phyloP scores from a whole-genome alignment of 176 grass and related monocot species.

The Aegilops speltoides region DNA sequence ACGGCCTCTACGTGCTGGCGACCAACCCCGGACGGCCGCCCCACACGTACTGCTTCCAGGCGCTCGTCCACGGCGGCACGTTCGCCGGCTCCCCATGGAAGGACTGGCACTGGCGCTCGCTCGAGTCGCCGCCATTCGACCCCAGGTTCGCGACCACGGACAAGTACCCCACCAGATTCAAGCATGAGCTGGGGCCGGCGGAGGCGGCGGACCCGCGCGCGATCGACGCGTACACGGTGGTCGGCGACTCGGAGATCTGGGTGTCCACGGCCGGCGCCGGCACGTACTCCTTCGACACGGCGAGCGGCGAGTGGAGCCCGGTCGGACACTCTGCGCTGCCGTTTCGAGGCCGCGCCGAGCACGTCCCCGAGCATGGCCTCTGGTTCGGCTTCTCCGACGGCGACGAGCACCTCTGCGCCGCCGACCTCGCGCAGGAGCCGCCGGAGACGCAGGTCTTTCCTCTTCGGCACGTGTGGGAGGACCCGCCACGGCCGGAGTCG shows the following conservation, averaged over 20 bases:
- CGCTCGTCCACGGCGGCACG: neutral
- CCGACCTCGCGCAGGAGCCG: neutral
- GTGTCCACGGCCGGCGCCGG: neutral
- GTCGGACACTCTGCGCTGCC: neutral
- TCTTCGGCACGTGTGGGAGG: neutral
- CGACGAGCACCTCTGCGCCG: neutral
- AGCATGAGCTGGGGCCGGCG: neutral
- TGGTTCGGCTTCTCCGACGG: neutral
- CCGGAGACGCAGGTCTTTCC: neutral
- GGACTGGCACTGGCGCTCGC: neutral
- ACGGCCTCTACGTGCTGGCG: neutral
- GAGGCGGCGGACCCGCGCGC: neutral
- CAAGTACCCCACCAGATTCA: neutral
- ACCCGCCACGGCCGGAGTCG: neutral
- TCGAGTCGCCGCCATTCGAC: neutral
- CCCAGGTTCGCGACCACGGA: neutral
- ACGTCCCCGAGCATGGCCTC: neutral
- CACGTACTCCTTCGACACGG: conserved; percentile 4
- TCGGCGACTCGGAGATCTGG: neutral
- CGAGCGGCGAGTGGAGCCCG: neutral
- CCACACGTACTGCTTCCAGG: neutral
- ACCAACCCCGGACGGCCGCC: neutral
- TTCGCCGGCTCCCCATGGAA: neutral
- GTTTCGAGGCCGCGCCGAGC: neutral
- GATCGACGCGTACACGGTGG: neutral